These are phyloP conservation scores for Prunus yedoensis DNA, from an alignment of 331 rosid genomes.

Conservation along the genomic window DNA sequence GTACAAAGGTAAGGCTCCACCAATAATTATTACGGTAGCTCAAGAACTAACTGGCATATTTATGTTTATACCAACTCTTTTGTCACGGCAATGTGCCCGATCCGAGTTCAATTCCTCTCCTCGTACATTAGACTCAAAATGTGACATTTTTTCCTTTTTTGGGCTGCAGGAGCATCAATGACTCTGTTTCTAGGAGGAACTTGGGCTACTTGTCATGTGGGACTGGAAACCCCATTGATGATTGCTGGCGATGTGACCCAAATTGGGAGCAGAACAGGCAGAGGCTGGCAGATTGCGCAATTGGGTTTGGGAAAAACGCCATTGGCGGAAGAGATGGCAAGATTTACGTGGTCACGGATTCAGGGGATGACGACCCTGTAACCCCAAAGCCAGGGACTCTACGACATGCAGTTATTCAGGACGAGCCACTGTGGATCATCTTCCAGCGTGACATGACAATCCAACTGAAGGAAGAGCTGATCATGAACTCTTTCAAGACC, in stretches of 20 bases:
- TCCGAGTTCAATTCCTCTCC: too few relatives aligned
- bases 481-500: slow-evolving; percentile 93
- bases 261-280: slow-evolving; percentile 56
- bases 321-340: slow-evolving; percentile 50
- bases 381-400: slow-evolving; percentile 67
- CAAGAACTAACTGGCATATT: too few relatives aligned
- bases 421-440: slow-evolving; percentile 85
- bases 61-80: not conserved
- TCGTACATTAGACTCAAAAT: not conserved
- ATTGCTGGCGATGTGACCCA: slow-evolving; percentile 64
- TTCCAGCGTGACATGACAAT: slow-evolving; percentile 83
- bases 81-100: too few relatives aligned
- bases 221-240: slow-evolving; percentile 66
- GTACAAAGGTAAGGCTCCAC: slow-evolving; percentile 66
- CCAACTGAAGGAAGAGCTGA: slow-evolving; percentile 66
- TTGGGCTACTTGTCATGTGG: slow-evolving; percentile 81
- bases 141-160: too few relatives aligned
- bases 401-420: slow-evolving; percentile 81
- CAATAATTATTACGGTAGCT: not conserved
- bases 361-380: slow-evolving; percentile 41
- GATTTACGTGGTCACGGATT: slow-evolving; percentile 57
- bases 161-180: slow-evolving; percentile 66
- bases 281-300: slow-evolving; percentile 52
- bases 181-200: slow-evolving; percentile 50
- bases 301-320: slow-evolving; percentile 62